A percentile compares a stretch with the other conserved stretches of the same genome.
Conservation (phyloP, 768 basidiomycete genomes). For the Favolaschia claudopus region DNA sequence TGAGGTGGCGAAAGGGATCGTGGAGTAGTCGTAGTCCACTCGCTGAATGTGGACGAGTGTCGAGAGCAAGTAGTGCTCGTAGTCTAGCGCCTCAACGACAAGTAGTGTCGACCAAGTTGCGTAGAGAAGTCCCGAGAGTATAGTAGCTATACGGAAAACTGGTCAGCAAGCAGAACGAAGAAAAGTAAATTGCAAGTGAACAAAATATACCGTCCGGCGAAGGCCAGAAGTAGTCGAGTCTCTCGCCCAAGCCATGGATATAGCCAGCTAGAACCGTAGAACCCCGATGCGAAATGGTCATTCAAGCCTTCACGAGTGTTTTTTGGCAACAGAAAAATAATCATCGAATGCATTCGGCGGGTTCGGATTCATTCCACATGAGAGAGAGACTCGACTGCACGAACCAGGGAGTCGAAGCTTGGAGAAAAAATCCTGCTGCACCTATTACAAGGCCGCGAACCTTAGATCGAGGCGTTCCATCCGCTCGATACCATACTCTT, state of each 20-base stretch:
- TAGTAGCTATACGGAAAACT: neutral
- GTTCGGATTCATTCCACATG: too few species aligned
- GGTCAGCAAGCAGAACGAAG: neutral
- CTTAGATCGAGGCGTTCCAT: slow-evolving; percentile 22
- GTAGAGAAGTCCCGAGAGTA: slow-evolving; percentile 3
- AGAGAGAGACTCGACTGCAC: too few species aligned
- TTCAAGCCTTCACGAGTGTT: too few species aligned
- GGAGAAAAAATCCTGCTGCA: neutral
- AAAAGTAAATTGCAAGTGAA: neutral
- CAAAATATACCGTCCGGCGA: too few species aligned
- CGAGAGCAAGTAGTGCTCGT: slow-evolving; percentile 26
- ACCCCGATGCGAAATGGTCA: too few species aligned
- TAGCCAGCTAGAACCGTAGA: too few species aligned
- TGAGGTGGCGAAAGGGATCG: neutral
- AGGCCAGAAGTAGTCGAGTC: too few species aligned
- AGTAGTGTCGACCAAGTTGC: slow-evolving; percentile 19
- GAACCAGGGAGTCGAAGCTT: too few species aligned
- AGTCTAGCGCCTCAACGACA: slow-evolving; percentile 26
- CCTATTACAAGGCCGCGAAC: slow-evolving; percentile 24
- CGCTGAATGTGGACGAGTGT: slow-evolving; percentile 29
- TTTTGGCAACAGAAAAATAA: too few species aligned
- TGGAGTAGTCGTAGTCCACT: slow-evolving; percentile 24
- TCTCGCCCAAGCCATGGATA: too few species aligned
- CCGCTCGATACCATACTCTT: slow-evolving; percentile 19
- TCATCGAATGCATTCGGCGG: too few species aligned